A percentile compares a stretch with the other conserved stretches of the same genome.
Conservation (phyloP, 2,329 filamentous ascomycete genomes). For the Bimuria novae-zelandiae region DNA sequence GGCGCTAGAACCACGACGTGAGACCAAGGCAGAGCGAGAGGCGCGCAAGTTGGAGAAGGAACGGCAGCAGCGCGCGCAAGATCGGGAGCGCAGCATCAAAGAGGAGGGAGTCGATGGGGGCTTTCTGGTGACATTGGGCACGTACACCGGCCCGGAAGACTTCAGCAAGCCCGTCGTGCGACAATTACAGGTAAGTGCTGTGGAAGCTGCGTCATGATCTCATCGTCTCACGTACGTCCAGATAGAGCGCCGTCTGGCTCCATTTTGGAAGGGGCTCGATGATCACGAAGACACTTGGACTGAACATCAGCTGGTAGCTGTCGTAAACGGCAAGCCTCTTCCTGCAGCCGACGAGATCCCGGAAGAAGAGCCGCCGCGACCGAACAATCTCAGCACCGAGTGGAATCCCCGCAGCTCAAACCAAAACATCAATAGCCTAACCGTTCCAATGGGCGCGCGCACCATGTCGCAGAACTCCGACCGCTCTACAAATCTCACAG, state of each 20-base stretch:
- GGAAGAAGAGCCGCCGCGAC: slow-evolving; percentile 64
- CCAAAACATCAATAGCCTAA: slow-evolving; percentile 71
- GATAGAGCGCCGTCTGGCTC: slow-evolving; percentile 91
- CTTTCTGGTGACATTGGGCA: slow-evolving; percentile 89
- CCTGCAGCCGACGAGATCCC: slow-evolving; percentile 84
- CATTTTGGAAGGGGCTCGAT: slow-evolving; percentile 93
- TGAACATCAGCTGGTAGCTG: slow-evolving; percentile 92
- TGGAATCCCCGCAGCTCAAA: slow-evolving; percentile 57
- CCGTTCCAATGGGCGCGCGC: slow-evolving; percentile 76
- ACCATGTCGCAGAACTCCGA: slow-evolving; percentile 83
- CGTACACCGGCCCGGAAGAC: slow-evolving; percentile 90
- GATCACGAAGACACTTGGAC: slow-evolving; percentile 90
- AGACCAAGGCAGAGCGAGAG: slow-evolving; percentile 91
- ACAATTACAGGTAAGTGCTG: slow-evolving; percentile 78
- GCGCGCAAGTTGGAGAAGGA: slow-evolving; percentile 84
- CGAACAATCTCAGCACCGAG: slow-evolving; percentile 39
- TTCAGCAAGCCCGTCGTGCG: slow-evolving; percentile 88
- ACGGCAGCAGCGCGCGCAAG: slow-evolving; percentile 72
- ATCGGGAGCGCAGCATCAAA: slow-evolving; percentile 85
- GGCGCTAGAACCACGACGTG: slow-evolving; percentile 66
- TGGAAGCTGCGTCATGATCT: slow-evolving; percentile 10
- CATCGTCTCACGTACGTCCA: slow-evolving; percentile 47
- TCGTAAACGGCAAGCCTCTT: slow-evolving; percentile 80
- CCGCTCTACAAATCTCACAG: slow-evolving; percentile 60
- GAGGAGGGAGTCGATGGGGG: slow-evolving; percentile 95